Conservation (phyloP, 2,329 filamentous ascomycete genomes). For the Colletotrichum simmondsii region DNA sequence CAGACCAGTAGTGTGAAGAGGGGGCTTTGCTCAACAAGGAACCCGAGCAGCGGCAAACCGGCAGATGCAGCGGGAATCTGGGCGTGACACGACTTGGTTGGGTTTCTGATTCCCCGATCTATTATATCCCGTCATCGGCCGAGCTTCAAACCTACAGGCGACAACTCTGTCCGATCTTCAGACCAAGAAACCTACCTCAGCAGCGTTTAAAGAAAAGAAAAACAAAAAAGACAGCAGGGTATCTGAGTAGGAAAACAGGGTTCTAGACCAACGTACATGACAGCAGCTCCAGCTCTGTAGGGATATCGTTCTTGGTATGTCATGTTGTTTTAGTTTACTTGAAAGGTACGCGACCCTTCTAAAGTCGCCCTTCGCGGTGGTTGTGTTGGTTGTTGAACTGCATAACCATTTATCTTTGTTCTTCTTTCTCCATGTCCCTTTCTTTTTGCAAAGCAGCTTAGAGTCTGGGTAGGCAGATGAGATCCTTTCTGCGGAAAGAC, state of each 20-base stretch:
- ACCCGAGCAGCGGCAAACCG: neutral
- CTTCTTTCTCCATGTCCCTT: neutral
- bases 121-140: constrained; percentile 1
- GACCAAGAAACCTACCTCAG: neutral
- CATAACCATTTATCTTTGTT: neutral
- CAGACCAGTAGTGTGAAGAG: neutral
- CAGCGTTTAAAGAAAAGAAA: neutral
- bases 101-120: constrained; percentile 1
- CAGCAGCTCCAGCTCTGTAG: neutral
- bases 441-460: neutral
- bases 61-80: neutral
- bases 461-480: neutral
- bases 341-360: neutral
- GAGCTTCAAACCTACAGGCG: neutral
- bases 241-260: neutral
- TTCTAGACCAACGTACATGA: neutral
- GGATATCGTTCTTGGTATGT: neutral
- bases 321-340: neutral
- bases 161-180: constrained; percentile 3
- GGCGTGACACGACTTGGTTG: neutral
- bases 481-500: neutral
- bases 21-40: neutral
- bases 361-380: no score
- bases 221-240: neutral
- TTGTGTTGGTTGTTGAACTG: neutral